phyloP scores from a whole-genome alignment of 495 filamentous ascomycete species.

The Talaromyces stipitatus region DNA sequence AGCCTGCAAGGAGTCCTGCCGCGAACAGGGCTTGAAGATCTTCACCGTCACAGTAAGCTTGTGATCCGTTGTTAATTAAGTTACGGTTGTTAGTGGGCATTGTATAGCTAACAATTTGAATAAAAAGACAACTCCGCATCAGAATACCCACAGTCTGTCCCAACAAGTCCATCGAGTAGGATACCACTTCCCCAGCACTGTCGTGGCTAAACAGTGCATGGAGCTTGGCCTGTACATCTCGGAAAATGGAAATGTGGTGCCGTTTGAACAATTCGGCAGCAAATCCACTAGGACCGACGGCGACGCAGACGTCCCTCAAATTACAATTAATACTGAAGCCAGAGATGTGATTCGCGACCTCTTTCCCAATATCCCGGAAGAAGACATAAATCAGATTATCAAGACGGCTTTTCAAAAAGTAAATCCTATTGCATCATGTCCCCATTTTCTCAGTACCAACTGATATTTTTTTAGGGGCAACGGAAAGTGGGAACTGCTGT shows the following conservation, averaged over 20 bases:
- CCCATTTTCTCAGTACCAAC: not conserved
- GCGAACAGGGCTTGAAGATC: slow-evolving; percentile 57
- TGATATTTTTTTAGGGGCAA: slow-evolving; percentile 30
- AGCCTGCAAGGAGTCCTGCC: slow-evolving; percentile 72
- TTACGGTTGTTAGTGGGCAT: not conserved
- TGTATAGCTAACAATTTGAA: slow-evolving; percentile 6
- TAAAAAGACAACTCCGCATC: slow-evolving; percentile 36
- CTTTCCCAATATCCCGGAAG: slow-evolving; percentile 78
- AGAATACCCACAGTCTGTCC: slow-evolving; percentile 43
- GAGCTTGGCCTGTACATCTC: slow-evolving; percentile 35
- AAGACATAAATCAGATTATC: slow-evolving; percentile 70
- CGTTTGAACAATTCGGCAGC: slow-evolving; percentile 11
- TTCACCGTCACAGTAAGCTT: slow-evolving; percentile 72
- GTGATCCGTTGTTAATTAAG: not conserved
- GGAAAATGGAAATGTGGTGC: slow-evolving; percentile 33
- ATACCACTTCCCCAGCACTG: slow-evolving; percentile 60
- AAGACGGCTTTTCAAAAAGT: slow-evolving; percentile 81
- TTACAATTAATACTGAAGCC: slow-evolving; percentile 64
- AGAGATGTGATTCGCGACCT: slow-evolving; percentile 68
- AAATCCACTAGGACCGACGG: not conserved
- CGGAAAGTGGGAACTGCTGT: slow-evolving; percentile 61
- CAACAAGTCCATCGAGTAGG: slow-evolving; percentile 70
- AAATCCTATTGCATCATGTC: slow-evolving; percentile 13
- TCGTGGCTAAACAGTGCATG: slow-evolving; percentile 48
- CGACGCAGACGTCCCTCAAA: slow-evolving; percentile 35